phyloP scores from a whole-genome alignment of 2,329 filamentous ascomycete species.

The Atkinsonella hypoxylon region DNA sequence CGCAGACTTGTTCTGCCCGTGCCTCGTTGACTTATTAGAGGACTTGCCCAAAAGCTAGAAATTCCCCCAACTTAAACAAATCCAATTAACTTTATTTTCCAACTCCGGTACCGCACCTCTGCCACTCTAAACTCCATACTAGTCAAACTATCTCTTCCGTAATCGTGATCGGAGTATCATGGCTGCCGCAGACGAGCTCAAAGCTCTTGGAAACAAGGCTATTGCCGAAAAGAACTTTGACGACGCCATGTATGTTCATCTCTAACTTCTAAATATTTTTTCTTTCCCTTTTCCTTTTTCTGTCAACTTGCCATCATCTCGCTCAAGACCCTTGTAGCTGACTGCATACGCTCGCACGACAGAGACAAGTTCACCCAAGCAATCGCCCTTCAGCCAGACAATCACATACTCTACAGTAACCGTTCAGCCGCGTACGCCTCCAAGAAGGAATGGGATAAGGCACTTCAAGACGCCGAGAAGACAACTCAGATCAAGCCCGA shows the following conservation, averaged over 20 bases:
- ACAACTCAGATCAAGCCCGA: constrained; percentile 91
- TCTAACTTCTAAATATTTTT: background rate
- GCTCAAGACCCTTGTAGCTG: background rate
- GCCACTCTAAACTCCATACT: too few species aligned
- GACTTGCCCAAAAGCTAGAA: background rate
- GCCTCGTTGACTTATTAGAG: background rate
- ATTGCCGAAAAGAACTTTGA: constrained; percentile 96
- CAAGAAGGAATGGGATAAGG: constrained; percentile 75
- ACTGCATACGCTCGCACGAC: background rate
- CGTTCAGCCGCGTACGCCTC: constrained; percentile 81
- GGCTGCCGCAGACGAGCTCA: constrained; percentile 65
- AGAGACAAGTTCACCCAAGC: constrained; percentile 93
- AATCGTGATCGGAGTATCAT: constrained; percentile 21
- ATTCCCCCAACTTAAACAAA: background rate
- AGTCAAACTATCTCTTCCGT: background rate
- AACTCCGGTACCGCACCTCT: too few species aligned
- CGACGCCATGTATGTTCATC: constrained; percentile 70
- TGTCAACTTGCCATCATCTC: too few species aligned
- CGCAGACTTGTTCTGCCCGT: background rate
- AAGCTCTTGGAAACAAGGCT: constrained; percentile 96
- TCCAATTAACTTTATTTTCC: background rate
- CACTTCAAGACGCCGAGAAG: constrained; percentile 83
- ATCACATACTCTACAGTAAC: constrained; percentile 98
- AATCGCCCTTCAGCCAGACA: constrained; percentile 74
- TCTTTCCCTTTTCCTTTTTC: background rate